These are phyloP conservation scores for Juglanconis oblonga DNA, from an alignment of 2,329 filamentous ascomycete genomes.

Conservation along the genomic window DNA sequence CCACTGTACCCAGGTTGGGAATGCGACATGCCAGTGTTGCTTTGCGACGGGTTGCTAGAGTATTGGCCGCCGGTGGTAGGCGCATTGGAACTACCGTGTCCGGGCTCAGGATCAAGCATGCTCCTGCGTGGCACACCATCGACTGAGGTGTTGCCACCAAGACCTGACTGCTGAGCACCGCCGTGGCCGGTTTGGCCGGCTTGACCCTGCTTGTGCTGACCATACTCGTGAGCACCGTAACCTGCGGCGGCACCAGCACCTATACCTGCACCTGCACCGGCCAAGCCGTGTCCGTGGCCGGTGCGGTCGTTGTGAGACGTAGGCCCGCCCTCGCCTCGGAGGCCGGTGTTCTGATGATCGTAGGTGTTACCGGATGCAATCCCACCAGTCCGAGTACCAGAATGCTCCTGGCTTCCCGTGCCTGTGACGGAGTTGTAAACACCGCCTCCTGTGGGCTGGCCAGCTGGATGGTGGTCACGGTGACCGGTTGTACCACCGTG, in stretches of 20 bases:
- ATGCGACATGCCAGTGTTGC: slow-evolving; percentile 11
- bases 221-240: slow-evolving; percentile 15
- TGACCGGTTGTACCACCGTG: neutral
- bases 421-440: slow-evolving; percentile 6
- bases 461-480: neutral
- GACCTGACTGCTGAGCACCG: neutral
- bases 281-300: neutral
- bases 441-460: neutral
- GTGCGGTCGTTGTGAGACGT: slow-evolving; percentile 17
- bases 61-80: neutral
- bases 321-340: slow-evolving; percentile 10
- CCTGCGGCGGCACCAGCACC: slow-evolving; percentile 13
- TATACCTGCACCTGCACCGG: neutral
- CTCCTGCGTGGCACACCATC: slow-evolving; percentile 9
- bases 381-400: neutral
- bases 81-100: neutral
- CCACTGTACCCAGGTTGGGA: neutral
- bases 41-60: neutral
- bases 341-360: slow-evolving; percentile 13
- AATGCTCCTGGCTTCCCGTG: slow-evolving; percentile 6
- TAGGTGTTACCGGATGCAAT: neutral
- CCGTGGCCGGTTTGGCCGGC: neutral
- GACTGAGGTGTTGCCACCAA: neutral
- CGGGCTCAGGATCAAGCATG: slow-evolving; percentile 17
- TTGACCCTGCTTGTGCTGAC: slow-evolving; percentile 9